Evolutionary conservation across 2,329 filamentous ascomycete species (phyloP).

Genomic region (Dactylonectria estremocensis): DNA sequence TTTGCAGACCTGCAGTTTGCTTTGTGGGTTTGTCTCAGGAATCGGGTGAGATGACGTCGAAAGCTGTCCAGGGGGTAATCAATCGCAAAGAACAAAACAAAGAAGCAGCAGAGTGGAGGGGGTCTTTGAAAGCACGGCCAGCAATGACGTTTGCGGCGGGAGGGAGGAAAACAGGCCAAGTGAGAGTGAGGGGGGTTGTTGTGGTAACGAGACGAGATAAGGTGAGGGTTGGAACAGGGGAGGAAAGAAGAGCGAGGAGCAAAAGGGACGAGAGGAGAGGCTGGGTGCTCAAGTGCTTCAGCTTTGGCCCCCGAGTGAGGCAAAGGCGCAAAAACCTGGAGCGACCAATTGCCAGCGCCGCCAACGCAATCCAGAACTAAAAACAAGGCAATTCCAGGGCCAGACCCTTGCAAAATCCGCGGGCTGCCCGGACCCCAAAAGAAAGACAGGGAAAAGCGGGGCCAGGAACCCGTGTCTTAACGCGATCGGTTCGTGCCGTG

Average conservation of each 20-base stretch:
- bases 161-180: constrained; percentile 16
- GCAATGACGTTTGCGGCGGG: constrained; percentile 27
- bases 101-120: constrained; percentile 37
- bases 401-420: constrained; percentile 4
- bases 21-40: constrained; percentile 5
- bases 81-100: constrained; percentile 16
- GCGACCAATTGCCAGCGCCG: constrained; percentile 19
- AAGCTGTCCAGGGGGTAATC: neutral
- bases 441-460: constrained; percentile 19
- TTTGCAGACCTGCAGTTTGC: constrained; percentile 3
- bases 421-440: neutral
- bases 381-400: constrained; percentile 24
- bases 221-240: constrained; percentile 1
- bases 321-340: neutral
- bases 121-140: constrained; percentile 25
- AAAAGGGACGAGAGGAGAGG: constrained; percentile 3
- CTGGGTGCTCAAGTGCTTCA: constrained; percentile 7
- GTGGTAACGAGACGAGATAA: constrained; percentile 21
- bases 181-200: constrained; percentile 27
- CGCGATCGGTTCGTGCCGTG: constrained; percentile 46
- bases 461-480: constrained; percentile 21
- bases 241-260: neutral
- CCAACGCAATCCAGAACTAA: constrained; percentile 26
- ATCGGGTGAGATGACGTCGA: constrained; percentile 28
- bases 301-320: neutral